Evolutionary conservation across 176 grass and related monocot genomes (phyloP).

Genomic region (Elymus sibiricus): DNA sequence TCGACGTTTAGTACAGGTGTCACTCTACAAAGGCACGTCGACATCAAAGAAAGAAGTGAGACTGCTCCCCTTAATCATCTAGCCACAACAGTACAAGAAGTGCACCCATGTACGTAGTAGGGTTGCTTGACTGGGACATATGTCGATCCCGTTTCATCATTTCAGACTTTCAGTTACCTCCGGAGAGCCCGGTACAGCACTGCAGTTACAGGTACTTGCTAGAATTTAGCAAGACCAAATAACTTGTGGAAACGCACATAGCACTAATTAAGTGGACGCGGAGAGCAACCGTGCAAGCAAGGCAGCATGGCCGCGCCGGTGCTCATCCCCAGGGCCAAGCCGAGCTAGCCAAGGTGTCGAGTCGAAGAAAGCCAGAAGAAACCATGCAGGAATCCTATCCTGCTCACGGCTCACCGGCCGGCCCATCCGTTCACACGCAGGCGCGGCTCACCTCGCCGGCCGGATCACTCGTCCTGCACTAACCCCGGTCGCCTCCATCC

Average conservation of each 20-base stretch:
- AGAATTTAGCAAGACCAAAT: neutral
- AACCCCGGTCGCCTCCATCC: neutral
- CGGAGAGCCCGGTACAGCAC: neutral
- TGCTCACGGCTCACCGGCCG: neutral
- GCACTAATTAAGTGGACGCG: neutral
- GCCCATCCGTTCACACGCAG: neutral
- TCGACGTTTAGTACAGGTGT: too few relatives aligned
- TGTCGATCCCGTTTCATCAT: neutral
- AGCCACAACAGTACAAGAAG: too few relatives aligned
- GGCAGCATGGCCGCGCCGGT: conserved; percentile 9
- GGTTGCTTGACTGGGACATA: too few relatives aligned
- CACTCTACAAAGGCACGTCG: too few relatives aligned
- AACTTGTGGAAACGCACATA: neutral
- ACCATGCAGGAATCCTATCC: neutral
- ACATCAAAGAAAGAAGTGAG: too few relatives aligned
- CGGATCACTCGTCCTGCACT: neutral
- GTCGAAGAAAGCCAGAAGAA: neutral
- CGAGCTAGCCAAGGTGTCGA: neutral
- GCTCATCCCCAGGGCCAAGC: neutral
- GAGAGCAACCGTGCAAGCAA: neutral
- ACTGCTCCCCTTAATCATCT: too few relatives aligned
- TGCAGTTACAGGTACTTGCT: neutral
- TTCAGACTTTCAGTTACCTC: neutral
- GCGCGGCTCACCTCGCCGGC: neutral
- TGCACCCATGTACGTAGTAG: too few relatives aligned